These are phyloP conservation scores for Gossypium davidsonii DNA, from an alignment of 441 rosid species.

Conservation along the genomic window DNA sequence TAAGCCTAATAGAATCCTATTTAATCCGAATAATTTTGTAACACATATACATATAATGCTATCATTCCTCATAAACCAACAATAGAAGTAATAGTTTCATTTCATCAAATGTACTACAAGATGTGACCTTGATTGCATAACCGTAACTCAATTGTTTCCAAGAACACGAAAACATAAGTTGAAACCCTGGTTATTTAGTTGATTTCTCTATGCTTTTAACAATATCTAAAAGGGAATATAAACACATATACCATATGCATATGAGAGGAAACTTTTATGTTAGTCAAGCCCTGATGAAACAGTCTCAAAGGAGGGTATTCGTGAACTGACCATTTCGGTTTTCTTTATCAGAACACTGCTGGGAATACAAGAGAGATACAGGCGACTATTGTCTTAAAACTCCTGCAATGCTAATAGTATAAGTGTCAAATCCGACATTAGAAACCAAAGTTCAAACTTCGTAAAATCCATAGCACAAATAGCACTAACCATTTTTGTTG, in stretches of 20 bases:
- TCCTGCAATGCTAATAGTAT: slow-evolving; percentile 19
- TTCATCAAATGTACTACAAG: neutral
- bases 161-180: neutral
- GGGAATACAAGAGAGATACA: neutral
- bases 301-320: neutral
- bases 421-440: neutral
- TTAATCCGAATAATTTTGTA: no score
- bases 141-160: neutral
- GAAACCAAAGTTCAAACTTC: neutral
- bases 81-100: no score
- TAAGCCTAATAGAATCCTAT: no score
- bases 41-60: no score
- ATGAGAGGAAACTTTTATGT: neutral
- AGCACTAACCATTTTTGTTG: slow-evolving; percentile 34
- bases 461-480: neutral
- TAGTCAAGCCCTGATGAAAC: neutral
- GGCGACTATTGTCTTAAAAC: slow-evolving; percentile 15
- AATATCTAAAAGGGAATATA: neutral
- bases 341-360: neutral
- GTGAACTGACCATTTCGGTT: neutral
- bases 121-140: neutral
- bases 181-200: neutral
- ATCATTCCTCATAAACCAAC: no score
- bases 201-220: neutral
- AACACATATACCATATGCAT: neutral